Base-by-base conservation (phyloP, 129 eudicot species). In the Mikania micrantha region DNA sequence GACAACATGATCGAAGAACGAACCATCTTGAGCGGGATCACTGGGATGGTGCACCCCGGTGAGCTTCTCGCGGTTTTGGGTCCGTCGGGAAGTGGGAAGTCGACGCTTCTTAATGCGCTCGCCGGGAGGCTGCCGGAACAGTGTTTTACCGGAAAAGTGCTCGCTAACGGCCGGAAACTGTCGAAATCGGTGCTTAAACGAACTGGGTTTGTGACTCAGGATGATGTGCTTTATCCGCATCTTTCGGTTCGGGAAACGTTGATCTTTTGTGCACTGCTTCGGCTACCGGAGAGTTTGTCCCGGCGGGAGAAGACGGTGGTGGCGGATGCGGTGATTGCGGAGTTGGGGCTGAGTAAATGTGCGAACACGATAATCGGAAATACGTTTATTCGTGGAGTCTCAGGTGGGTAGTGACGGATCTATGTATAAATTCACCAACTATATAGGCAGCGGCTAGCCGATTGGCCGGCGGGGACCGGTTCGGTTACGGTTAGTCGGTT, bases 51-150 rank as follows among this genome's bases (percentile, higher is more conserved):
- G 0, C 59, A 81, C 38, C 96, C 99, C 0, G 99, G 99, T 1
- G 90, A 85, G 64, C 56, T 93, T 60, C 52, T 89, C 9, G 96
- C 99, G 36, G 74, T 93, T 19, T 79, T 93, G 0, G 99, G 99
- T 13, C 99, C 99, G 4, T 93, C 99, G 2, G 99, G 99, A 1
- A 89, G 99, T 42, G 99, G 99, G 4, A 93, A 93, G 64, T 88
- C 99, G 9, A 93, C 99, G 8, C 90, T 93, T 6, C 84, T 93
- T 0, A 86, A 86, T 70, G 85, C 92, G 0, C 83, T 93, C 6
- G 90, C 88, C 1, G 99, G 99, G 4, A 77, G 99, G 21, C 69
- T 88, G n/a, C 72, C 75, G 0, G 82, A 81, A 13, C 78, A 74
- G 59, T 47, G 66, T 8, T 76, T 93, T 61, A 82, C 85, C 45